Conservation (phyloP, 148 eudicot genomes). For the Persicaria maculosa region DNA sequence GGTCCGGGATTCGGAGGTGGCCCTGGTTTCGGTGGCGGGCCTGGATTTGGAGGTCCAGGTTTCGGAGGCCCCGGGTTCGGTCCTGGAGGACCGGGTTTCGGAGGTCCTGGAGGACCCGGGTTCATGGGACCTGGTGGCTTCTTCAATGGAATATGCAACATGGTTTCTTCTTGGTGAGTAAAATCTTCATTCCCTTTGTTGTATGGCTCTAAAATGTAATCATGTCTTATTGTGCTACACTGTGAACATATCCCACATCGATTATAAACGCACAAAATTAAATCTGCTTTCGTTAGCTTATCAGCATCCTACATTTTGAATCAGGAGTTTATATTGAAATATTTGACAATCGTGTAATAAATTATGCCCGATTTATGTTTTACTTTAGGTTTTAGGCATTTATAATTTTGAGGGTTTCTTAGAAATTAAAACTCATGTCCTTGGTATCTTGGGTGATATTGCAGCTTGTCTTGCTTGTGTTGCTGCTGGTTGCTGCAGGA, state of each 20-base stretch:
- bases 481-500: constrained; percentile 29
- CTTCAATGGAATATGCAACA: constrained; percentile 19
- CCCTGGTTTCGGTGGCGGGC: neutral
- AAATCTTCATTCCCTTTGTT: neutral
- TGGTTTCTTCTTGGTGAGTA: constrained; percentile 20
- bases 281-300: no score
- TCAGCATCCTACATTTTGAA: no score
- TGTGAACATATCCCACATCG: no score
- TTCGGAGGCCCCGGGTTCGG: constrained; percentile 8
- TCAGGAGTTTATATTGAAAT: no score
- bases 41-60: constrained; percentile 17
- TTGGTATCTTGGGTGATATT: neutral
- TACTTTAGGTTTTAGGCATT: no score
- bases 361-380: no score
- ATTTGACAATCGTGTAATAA: no score
- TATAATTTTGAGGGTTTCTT: no score
- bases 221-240: neutral
- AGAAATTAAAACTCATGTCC: no score
- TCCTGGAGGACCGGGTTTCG: neutral
- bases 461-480: constrained; percentile 27
- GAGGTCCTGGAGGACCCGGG: neutral
- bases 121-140: constrained; percentile 22
- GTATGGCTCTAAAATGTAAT: neutral
- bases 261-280: no score
- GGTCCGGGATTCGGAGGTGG: constrained; percentile 13